Percentiles rank a stretch among this genome's conserved stretches.
Evolutionary conservation across 257 asterid genomes (phyloP).

Genomic region (Eucommia ulmoides): DNA sequence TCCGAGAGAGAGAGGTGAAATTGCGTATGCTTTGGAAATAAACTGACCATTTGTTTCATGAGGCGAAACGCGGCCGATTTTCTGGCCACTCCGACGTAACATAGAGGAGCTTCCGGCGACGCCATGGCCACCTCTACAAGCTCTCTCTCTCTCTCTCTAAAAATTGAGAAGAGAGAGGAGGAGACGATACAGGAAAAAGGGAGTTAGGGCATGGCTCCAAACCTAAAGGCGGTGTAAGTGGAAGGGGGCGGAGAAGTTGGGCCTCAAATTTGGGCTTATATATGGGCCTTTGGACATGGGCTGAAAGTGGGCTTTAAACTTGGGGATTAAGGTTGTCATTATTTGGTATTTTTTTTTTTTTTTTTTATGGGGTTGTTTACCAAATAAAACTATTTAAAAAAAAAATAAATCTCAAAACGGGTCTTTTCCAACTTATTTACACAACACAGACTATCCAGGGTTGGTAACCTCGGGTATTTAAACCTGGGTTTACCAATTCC

Average conservation of each 20-base stretch:
- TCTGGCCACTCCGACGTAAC: conserved; percentile 79
- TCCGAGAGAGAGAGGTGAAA: not conserved
- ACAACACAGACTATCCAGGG: too few relatives aligned
- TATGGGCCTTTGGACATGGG: too few relatives aligned
- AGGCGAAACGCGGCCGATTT: conserved; percentile 96
- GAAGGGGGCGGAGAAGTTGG: not conserved
- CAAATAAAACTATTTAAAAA: too few relatives aligned
- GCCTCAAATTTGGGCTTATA: too few relatives aligned
- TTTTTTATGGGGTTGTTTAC: too few relatives aligned
- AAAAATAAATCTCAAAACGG: too few relatives aligned
- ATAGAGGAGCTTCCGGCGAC: conserved; percentile 81
- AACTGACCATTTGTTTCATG: conserved; percentile 78
- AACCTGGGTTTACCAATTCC: too few relatives aligned
- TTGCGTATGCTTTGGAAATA: not conserved
- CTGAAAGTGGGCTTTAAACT: too few relatives aligned
- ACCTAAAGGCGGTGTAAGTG: not conserved
- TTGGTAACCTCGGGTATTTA: too few relatives aligned
- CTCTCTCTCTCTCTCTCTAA: not conserved
- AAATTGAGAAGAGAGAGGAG: not conserved
- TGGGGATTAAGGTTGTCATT: too few relatives aligned
- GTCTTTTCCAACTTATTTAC: too few relatives aligned
- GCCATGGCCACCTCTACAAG: conserved; percentile 27
- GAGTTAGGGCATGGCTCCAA: not conserved
- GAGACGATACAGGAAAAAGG: not conserved
- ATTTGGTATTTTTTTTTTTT: too few relatives aligned